phyloP scores from a whole-genome alignment of 2,329 filamentous ascomycete genomes.

The Fusarium papillatum region DNA sequence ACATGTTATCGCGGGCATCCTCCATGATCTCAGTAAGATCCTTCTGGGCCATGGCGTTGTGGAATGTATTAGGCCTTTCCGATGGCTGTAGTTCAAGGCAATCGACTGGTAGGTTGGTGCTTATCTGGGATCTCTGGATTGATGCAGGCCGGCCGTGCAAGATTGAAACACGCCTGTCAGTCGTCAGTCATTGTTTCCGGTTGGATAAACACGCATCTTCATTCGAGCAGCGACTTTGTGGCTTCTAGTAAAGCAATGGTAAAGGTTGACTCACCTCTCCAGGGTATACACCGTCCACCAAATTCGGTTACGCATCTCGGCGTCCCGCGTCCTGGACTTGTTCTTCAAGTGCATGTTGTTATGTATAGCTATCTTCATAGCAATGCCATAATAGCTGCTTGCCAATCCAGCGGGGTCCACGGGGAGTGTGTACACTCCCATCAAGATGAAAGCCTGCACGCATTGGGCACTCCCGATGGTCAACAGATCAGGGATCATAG shows the following conservation, averaged over 20 bases:
- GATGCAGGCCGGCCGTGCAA: conserved; percentile 25
- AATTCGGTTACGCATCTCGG: conserved; percentile 18
- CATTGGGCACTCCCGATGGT: conserved; percentile 12
- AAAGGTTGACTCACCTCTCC: conserved; percentile 13
- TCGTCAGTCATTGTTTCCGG: not conserved
- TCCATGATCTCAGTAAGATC: conserved; percentile 29
- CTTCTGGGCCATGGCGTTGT: conserved; percentile 13
- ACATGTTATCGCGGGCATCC: conserved; percentile 24
- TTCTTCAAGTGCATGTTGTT: conserved; percentile 22
- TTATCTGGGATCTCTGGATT: conserved; percentile 10
- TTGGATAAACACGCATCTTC: not conserved
- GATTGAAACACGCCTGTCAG: conserved; percentile 21
- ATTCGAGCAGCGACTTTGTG: no score
- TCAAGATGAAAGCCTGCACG: conserved; percentile 21
- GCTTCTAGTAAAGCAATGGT: not conserved
- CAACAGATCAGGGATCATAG: conserved; percentile 12
- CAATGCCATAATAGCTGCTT: conserved; percentile 28
- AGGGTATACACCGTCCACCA: conserved; percentile 32
- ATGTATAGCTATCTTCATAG: conserved; percentile 22
- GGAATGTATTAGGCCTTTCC: conserved; percentile 11
- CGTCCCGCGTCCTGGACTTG: not conserved
- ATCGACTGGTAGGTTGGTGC: not conserved
- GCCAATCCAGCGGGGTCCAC: conserved; percentile 22
- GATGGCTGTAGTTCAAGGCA: conserved; percentile 3
- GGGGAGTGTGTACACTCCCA: conserved; percentile 24